Base-by-base conservation (phyloP, 176 grass and related monocot genomes). In the Aegilops tauschii region DNA sequence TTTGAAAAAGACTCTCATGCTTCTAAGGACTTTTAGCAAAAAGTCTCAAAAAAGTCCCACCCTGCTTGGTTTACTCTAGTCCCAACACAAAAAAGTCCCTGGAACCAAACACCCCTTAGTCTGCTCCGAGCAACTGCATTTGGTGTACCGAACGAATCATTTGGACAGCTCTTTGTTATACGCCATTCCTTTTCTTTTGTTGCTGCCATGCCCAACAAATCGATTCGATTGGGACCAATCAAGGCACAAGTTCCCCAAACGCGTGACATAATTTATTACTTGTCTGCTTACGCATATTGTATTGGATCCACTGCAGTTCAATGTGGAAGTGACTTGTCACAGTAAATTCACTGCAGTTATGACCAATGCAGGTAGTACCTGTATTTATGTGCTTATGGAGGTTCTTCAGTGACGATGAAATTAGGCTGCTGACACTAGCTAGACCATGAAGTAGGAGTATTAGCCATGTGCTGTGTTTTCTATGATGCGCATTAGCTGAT, bases 141-240 rank as follows among this genome's bases (percentile, higher is more conserved):
- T 82, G 90, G 77, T 91, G 82, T 82, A 91, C 90, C 63, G 4
- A 85, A 88, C 71, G 9, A 81, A 88, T 91, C 82, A 78, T 85
- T 81, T 65, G 39, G 76, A 13, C 76, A 81, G 29, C 21, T 52
- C 47, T 73, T 75, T 87, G 44, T 59, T 17, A 59, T 47, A 66
- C n/a, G 1, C 21, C 25, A 6, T 80, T 84, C 39, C 17, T 77
- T 30, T 84, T 83, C 32, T 56, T 79, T 20, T 63, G 31, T 72
- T 50, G 81, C 69, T 80, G 47, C 21, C 61, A 13, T 71, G 77
- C 49, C 12, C 69, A 47, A 47, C 44, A 47, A 12, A 47, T 85
- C 81, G 61, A 84, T 23, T 87, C 81, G 47, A 39, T 56, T 42
- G n/a, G 50, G 44, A 20, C 35, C n/a, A 76, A 87, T 80, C 37